These are phyloP conservation scores for Cryptosporidium andersoni DNA, from an alignment of 169 alveolate genomes.

Conservation along the genomic window DNA sequence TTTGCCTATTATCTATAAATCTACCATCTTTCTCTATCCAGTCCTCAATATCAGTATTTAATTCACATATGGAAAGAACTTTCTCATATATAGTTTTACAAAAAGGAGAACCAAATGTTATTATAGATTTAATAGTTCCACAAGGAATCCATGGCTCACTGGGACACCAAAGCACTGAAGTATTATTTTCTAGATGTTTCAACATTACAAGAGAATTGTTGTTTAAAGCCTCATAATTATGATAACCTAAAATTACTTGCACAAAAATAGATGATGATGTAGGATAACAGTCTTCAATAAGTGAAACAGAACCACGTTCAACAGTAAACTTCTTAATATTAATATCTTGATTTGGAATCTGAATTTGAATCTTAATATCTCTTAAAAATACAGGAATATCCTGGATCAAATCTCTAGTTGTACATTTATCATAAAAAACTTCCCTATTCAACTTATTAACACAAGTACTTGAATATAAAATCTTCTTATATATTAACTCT, in stretches of 20 bases:
- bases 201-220: conserved; percentile 32
- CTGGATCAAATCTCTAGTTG: conserved; percentile 7
- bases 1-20: conserved; percentile 49
- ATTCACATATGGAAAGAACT: conserved; percentile 28
- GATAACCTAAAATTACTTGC: conserved; percentile 47
- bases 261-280: conserved; percentile 24
- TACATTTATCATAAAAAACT: conserved; percentile 1
- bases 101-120: conserved; percentile 55
- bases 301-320: conserved; percentile 25
- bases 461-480: conserved; percentile 4
- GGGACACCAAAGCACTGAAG: conserved; percentile 59
- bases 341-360: conserved; percentile 27
- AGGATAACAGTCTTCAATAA: conserved; percentile 56
- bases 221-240: neutral
- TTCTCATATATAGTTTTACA: conserved; percentile 11
- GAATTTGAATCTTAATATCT: conserved; percentile 30
- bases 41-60: conserved; percentile 18
- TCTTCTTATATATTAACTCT: conserved; percentile 21
- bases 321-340: conserved; percentile 51
- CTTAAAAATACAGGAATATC: conserved; percentile 25
- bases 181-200: conserved; percentile 11
- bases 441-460: conserved; percentile 24
- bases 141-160: conserved; percentile 70
- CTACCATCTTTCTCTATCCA: conserved; percentile 61
- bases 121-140: conserved; percentile 57